phyloP scores from a whole-genome alignment of 495 filamentous ascomycete genomes.

The Penicillium goetzii region DNA sequence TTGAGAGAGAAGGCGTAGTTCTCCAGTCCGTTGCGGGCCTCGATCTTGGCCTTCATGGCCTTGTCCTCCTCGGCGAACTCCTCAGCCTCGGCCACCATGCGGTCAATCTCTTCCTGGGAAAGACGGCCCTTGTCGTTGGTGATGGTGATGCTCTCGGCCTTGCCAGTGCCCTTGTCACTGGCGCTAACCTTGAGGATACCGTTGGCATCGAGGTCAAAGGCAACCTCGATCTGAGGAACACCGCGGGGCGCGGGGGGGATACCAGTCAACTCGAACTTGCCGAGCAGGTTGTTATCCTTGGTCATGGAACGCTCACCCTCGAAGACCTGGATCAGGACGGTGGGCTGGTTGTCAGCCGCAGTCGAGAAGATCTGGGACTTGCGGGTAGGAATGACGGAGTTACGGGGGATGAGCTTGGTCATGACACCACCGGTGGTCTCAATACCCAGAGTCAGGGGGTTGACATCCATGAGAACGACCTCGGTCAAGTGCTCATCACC shows the following conservation, averaged over 20 bases:
- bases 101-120: slow-evolving; percentile 97
- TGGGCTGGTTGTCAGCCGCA: slow-evolving; percentile 99
- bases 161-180: slow-evolving; percentile 98
- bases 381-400: slow-evolving; percentile 99
- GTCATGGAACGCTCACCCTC: slow-evolving; percentile 98
- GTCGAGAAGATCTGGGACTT: slow-evolving; percentile 99
- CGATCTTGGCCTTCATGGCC: slow-evolving; percentile 90
- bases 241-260: slow-evolving; percentile 97
- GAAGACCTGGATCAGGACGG: slow-evolving; percentile 99
- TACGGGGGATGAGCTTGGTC: slow-evolving; percentile 98
- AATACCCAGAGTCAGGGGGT: slow-evolving; percentile 96
- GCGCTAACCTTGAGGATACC: slow-evolving; percentile 99
- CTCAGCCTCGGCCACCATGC: slow-evolving; percentile 97
- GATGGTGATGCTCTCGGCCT: slow-evolving; percentile 97
- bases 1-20: slow-evolving; percentile 97
- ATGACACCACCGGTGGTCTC: slow-evolving; percentile 99
- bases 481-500: slow-evolving; percentile 96
- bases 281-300: slow-evolving; percentile 99
- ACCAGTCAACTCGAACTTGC: slow-evolving; percentile 98
- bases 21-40: slow-evolving; percentile 93
- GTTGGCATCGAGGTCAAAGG: slow-evolving; percentile 98
- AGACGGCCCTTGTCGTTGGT: slow-evolving; percentile 99
- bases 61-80: slow-evolving; percentile 99
- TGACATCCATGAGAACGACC: slow-evolving; percentile 94
- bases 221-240: slow-evolving; percentile 99